These are phyloP conservation scores for Biscutella auriculata DNA, from an alignment of 441 rosid species.

Conservation along the genomic window DNA sequence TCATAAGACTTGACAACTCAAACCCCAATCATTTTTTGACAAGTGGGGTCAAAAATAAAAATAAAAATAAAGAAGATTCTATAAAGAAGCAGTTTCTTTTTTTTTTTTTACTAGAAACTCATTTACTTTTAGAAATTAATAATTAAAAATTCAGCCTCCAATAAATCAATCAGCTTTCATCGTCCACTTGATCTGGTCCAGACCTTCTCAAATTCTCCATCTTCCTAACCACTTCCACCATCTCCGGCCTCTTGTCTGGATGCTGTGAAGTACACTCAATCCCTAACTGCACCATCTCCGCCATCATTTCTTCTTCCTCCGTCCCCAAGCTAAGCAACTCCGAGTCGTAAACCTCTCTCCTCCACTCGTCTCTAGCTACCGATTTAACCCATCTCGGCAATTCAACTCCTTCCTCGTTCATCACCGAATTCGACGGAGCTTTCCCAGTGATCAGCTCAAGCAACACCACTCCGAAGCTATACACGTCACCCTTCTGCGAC, in stretches of 20 bases:
- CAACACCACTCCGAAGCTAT: slow-evolving; percentile 83
- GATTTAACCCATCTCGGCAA: slow-evolving; percentile 95
- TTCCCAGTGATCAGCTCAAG: slow-evolving; percentile 82
- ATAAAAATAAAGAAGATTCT: no score
- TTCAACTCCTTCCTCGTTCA: slow-evolving; percentile 89
- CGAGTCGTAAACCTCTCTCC: slow-evolving; percentile 71
- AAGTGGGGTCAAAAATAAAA: no score
- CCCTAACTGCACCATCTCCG: slow-evolving; percentile 73
- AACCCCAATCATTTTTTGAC: no score
- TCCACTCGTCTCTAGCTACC: slow-evolving; percentile 78
- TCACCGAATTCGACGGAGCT: slow-evolving; percentile 65
- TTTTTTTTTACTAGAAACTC: no score
- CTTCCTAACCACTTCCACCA: slow-evolving; percentile 45
- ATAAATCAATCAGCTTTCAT: no score
- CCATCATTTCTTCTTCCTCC: slow-evolving; percentile 74
- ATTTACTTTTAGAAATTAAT: no score
- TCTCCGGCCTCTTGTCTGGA: slow-evolving; percentile 76
- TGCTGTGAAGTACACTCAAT: slow-evolving; percentile 74
- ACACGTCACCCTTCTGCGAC: slow-evolving; percentile 87
- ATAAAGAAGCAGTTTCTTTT: no score
- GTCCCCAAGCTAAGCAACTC: slow-evolving; percentile 72
- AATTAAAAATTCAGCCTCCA: no score
- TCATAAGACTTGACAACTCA: no score
- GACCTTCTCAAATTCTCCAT: no score
- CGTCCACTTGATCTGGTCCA: no score